These are phyloP conservation scores for Aspergillus flavus DNA, from an alignment of 2,329 filamentous ascomycete species.

Conservation along the genomic window DNA sequence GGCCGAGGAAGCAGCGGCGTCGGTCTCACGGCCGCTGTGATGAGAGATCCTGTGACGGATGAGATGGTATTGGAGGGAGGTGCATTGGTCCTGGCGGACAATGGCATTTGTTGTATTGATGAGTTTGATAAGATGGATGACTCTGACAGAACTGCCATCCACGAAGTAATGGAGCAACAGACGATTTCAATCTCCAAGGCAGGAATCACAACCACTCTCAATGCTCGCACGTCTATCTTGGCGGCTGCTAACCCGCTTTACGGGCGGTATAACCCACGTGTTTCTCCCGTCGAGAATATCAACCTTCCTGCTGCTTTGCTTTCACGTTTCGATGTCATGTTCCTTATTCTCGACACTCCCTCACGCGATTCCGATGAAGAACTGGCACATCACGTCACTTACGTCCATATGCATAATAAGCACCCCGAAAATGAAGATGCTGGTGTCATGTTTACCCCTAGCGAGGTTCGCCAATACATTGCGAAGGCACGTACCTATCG, in stretches of 20 bases:
- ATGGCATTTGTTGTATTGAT: constrained; percentile 82
- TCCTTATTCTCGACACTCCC: constrained; percentile 93
- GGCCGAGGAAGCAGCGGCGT: constrained; percentile 81
- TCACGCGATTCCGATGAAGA: constrained; percentile 87
- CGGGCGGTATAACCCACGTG: constrained; percentile 94
- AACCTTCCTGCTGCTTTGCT: constrained; percentile 96
- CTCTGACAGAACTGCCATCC: constrained; percentile 74
- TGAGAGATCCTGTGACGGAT: constrained; percentile 76
- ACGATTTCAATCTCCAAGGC: constrained; percentile 86
- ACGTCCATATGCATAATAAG: constrained; percentile 94
- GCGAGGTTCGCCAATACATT: constrained; percentile 95
- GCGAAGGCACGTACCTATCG: constrained; percentile 88
- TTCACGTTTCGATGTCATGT: constrained; percentile 95
- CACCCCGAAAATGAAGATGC: constrained; percentile 76
- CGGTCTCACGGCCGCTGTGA: constrained; percentile 79
- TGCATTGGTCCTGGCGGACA: constrained; percentile 76
- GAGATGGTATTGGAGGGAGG: constrained; percentile 80
- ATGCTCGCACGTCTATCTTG: constrained; percentile 92
- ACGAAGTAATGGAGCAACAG: constrained; percentile 88
- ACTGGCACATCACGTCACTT: constrained; percentile 90
- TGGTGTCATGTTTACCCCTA: constrained; percentile 80
- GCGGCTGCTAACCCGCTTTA: constrained; percentile 97
- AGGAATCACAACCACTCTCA: constrained; percentile 94
- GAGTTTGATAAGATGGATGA: constrained; percentile 89
- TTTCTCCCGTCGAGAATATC: constrained; percentile 98